Conservation (phyloP, 225 moss, liverwort and hornwort genomes). For the Pleurozium schreberi region DNA sequence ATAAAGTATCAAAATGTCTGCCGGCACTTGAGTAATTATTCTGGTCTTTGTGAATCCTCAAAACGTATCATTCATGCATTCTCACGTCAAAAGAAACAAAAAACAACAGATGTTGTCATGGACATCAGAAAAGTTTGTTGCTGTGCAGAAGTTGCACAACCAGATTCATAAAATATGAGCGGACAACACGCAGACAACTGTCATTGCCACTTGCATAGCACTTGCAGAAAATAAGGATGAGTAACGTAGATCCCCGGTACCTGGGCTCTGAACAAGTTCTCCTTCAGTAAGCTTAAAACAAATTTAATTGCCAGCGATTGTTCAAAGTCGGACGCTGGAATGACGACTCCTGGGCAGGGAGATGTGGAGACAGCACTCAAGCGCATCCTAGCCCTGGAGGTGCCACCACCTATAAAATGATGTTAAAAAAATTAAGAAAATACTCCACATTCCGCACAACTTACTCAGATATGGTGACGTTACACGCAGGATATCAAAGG, state of each 20-base stretch:
- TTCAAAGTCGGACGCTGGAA: neutral
- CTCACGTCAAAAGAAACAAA: neutral
- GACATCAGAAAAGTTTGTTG: neutral
- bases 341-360: conserved; percentile 8
- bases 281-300: neutral
- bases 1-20: neutral
- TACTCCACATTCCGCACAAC: neutral
- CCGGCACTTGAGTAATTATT: neutral
- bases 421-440: neutral
- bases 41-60: neutral
- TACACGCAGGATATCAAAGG: conserved; percentile 55
- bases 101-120: neutral
- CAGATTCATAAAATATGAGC: neutral
- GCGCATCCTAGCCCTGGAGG: conserved; percentile 53
- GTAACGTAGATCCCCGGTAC: neutral
- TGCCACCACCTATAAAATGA: neutral
- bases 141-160: neutral
- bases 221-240: neutral
- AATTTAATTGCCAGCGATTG: neutral
- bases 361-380: conserved; percentile 55
- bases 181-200: neutral
- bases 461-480: neutral
- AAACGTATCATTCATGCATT: neutral
- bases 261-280: neutral
- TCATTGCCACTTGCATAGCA: neutral